These are phyloP conservation scores for Leishmania gerbilli DNA, from an alignment of 208 protist genomes.

Conservation along the genomic window DNA sequence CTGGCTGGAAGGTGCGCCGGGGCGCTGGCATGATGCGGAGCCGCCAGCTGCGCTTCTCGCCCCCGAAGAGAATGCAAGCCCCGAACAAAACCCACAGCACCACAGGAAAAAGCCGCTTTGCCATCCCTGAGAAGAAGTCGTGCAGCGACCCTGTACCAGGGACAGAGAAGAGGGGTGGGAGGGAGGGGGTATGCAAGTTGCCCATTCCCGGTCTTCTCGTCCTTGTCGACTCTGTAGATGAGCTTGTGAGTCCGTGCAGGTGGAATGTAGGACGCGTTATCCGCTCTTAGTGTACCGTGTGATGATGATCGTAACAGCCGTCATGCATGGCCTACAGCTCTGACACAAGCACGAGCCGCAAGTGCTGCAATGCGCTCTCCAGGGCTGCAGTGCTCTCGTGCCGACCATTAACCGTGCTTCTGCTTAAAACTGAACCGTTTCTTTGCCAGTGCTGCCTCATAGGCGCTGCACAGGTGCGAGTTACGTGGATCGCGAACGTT, in stretches of 20 bases:
- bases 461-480: conserved; percentile 46
- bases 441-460: conserved; percentile 49
- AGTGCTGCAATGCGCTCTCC: not conserved
- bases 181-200: not conserved
- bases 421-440: conserved; percentile 65
- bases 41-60: not conserved
- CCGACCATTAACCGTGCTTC: conserved; percentile 14
- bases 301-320: not conserved
- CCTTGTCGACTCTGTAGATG: not conserved
- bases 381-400: too few relatives aligned
- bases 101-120: not conserved
- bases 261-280: not conserved
- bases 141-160: not conserved
- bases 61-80: not conserved
- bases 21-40: not conserved
- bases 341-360: not conserved
- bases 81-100: not conserved
- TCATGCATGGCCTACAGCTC: not conserved
- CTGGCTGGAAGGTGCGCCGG: not conserved
- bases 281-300: not conserved
- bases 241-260: not conserved
- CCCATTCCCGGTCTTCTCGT: not conserved
- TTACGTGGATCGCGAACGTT: conserved; percentile 74
- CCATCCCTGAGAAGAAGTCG: not conserved
- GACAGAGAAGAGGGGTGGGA: not conserved